Percentiles rank a stretch among this genome's conserved stretches.
phyloP scores from a whole-genome alignment of 345 rosid species.

The Draba incana region DNA sequence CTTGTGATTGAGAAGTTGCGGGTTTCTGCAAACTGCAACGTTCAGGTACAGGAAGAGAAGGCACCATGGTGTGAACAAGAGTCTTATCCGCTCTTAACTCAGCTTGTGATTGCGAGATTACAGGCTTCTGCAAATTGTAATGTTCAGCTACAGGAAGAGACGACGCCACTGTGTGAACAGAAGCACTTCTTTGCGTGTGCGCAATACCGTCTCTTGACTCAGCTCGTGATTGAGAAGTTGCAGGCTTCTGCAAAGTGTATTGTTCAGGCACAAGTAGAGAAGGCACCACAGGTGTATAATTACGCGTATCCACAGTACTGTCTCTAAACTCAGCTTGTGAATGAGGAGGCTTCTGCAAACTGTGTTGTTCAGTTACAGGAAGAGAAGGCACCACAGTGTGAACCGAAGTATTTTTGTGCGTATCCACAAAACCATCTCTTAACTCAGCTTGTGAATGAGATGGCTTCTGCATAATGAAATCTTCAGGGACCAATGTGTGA shows the following conservation, averaged over 20 bases:
- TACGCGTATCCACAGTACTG: slow-evolving; percentile 21
- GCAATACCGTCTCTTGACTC: slow-evolving; percentile 27
- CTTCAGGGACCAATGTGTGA: slow-evolving; percentile 7
- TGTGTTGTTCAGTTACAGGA: slow-evolving; percentile 23
- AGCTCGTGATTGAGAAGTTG: slow-evolving; percentile 39
- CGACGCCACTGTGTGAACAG: slow-evolving; percentile 32
- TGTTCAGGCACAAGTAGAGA: slow-evolving; percentile 38
- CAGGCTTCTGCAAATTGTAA: slow-evolving; percentile 34
- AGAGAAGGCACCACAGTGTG: slow-evolving; percentile 41
- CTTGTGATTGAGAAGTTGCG: slow-evolving; percentile 43
- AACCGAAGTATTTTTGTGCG: slow-evolving; percentile 10
- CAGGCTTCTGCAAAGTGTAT: slow-evolving; percentile 32
- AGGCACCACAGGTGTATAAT: slow-evolving; percentile 36
- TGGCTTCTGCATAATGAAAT: slow-evolving; percentile 27
- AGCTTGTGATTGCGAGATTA: slow-evolving; percentile 43
- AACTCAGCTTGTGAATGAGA: slow-evolving; percentile 40
- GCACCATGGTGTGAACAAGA: slow-evolving; percentile 33
- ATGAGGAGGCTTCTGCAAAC: slow-evolving; percentile 30
- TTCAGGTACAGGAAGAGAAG: slow-evolving; percentile 44
- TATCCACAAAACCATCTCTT: slow-evolving; percentile 34
- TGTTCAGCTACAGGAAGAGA: slow-evolving; percentile 38
- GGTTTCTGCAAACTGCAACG: slow-evolving; percentile 32
- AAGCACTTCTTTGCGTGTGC: slow-evolving; percentile 23
- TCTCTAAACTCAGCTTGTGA: slow-evolving; percentile 40
- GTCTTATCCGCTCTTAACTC: slow-evolving; percentile 35